Evolutionary conservation across 2,329 filamentous ascomycete species (phyloP).

Genomic region (Xylaria sp.): DNA sequence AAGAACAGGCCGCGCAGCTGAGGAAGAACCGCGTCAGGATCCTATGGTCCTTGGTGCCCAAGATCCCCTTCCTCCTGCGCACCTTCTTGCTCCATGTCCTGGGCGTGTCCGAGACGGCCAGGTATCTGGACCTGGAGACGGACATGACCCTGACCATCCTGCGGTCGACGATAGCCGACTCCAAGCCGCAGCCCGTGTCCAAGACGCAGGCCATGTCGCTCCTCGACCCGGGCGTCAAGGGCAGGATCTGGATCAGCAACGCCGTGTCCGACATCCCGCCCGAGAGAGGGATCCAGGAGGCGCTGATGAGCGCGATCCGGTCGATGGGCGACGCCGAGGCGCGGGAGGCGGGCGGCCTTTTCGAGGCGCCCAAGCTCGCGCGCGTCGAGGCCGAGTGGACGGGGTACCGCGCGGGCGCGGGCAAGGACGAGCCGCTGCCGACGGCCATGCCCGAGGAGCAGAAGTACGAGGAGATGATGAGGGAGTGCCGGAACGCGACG

Average conservation of each 20-base stretch:
- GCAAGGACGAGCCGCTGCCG: conserved; percentile 62
- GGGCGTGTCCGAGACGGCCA: conserved; percentile 73
- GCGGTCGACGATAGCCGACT: conserved; percentile 69
- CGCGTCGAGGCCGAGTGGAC: conserved; percentile 81
- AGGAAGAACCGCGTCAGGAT: conserved; percentile 42
- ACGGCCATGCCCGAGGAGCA: conserved; percentile 66
- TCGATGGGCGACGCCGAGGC: conserved; percentile 58
- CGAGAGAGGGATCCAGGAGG: conserved; percentile 66
- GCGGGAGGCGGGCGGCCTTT: conserved; percentile 46
- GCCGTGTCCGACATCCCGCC: conserved; percentile 71
- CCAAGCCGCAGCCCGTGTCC: conserved; percentile 63
- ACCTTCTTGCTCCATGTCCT: conserved; percentile 73
- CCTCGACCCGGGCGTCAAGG: conserved; percentile 67
- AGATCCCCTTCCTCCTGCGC: conserved; percentile 71
- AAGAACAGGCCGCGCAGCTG: conserved; percentile 27
- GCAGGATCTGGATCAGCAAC: conserved; percentile 83
- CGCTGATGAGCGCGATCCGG: conserved; percentile 68
- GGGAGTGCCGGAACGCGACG: conserved; percentile 69
- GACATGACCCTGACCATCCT: conserved; percentile 78
- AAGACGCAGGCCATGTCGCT: conserved; percentile 65
- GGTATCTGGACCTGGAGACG: conserved; percentile 82
- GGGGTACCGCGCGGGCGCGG: conserved; percentile 70
- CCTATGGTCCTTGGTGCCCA: conserved; percentile 57
- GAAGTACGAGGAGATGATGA: conserved; percentile 74
- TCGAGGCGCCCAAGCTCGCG: conserved; percentile 62